Evolutionary conservation across 352 stramenopile genomes (phyloP).

Genomic region (Globisporangium carolinianum): DNA sequence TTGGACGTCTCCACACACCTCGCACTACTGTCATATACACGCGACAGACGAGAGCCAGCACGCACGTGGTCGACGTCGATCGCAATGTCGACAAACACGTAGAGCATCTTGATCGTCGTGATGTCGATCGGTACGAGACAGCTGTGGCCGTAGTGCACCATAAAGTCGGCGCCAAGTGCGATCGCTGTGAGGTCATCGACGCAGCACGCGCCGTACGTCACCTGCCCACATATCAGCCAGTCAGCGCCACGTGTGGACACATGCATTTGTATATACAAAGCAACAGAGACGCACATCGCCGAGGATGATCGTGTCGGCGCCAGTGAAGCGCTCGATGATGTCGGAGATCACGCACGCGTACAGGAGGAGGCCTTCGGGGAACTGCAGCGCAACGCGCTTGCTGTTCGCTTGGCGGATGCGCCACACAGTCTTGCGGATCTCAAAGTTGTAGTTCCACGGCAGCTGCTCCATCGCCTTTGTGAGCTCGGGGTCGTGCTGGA

Average conservation of each 20-base stretch:
- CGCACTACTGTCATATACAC: not conserved
- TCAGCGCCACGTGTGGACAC: not conserved
- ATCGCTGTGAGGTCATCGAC: slow-evolving; percentile 97
- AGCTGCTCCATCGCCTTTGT: slow-evolving; percentile 91
- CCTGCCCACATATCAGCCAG: slow-evolving; percentile 18
- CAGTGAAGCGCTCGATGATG: slow-evolving; percentile 95
- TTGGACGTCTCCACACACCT: not conserved
- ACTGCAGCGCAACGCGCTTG: slow-evolving; percentile 95
- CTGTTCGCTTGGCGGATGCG: slow-evolving; percentile 87
- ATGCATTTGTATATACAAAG: not conserved
- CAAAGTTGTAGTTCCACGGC: slow-evolving; percentile 98
- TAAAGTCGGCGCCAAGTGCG: slow-evolving; percentile 92
- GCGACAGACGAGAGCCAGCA: not conserved
- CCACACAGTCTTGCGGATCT: slow-evolving; percentile 97
- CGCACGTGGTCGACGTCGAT: slow-evolving; percentile 95
- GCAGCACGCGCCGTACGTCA: slow-evolving; percentile 99
- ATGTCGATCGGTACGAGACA: slow-evolving; percentile 97
- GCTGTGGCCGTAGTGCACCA: slow-evolving; percentile 99
- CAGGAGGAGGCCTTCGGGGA: slow-evolving; percentile 97
- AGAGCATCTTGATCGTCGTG: slow-evolving; percentile 95
- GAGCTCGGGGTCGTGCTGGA: slow-evolving; percentile 82
- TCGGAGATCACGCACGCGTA: slow-evolving; percentile 98
- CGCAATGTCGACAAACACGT: slow-evolving; percentile 99
- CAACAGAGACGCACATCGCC: slow-evolving; percentile 87
- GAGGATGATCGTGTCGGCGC: slow-evolving; percentile 91